These are phyloP conservation scores for Endocladia muricata DNA, from an alignment of 31 red algal genomes.

Conservation along the genomic window DNA sequence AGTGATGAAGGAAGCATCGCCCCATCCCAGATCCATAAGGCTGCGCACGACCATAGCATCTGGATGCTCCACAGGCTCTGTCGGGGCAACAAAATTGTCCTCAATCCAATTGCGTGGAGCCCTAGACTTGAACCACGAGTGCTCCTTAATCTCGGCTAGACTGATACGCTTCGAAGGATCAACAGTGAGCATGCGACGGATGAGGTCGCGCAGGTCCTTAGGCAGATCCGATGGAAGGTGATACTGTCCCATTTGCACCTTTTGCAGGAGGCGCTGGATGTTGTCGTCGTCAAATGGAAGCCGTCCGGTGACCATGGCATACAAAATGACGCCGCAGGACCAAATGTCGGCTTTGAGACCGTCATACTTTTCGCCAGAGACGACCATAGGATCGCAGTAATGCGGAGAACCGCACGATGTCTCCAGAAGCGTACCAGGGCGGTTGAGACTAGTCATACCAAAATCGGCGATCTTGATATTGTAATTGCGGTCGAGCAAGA, in stretches of 20 bases:
- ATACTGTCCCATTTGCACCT: slow-evolving; percentile 83
- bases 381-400: slow-evolving; percentile 95
- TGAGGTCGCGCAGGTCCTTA: slow-evolving; percentile 61
- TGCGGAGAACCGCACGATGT: slow-evolving; percentile 97
- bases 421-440: slow-evolving; percentile 81
- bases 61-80: slow-evolving; percentile 77
- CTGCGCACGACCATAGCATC: slow-evolving; percentile 67
- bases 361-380: slow-evolving; percentile 97
- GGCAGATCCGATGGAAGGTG: slow-evolving; percentile 87
- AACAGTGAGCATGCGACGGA: slow-evolving; percentile 91
- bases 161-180: slow-evolving; percentile 80
- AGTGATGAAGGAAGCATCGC: slow-evolving; percentile 64
- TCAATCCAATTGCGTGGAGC: slow-evolving; percentile 47
- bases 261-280: slow-evolving; percentile 86
- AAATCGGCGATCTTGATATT: slow-evolving; percentile 95
- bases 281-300: slow-evolving; percentile 99
- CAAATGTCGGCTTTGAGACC: slow-evolving; percentile 94
- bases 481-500: slow-evolving; percentile 79
- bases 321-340: slow-evolving; percentile 97
- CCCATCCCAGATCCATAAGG: slow-evolving; percentile 91
- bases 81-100: slow-evolving; percentile 65
- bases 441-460: slow-evolving; percentile 92
- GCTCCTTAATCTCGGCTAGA: slow-evolving; percentile 82
- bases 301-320: slow-evolving; percentile 93
- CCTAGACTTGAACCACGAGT: slow-evolving; percentile 82